phyloP scores from a whole-genome alignment of 2,329 filamentous ascomycete genomes.

The Aspergillus intermedius region DNA sequence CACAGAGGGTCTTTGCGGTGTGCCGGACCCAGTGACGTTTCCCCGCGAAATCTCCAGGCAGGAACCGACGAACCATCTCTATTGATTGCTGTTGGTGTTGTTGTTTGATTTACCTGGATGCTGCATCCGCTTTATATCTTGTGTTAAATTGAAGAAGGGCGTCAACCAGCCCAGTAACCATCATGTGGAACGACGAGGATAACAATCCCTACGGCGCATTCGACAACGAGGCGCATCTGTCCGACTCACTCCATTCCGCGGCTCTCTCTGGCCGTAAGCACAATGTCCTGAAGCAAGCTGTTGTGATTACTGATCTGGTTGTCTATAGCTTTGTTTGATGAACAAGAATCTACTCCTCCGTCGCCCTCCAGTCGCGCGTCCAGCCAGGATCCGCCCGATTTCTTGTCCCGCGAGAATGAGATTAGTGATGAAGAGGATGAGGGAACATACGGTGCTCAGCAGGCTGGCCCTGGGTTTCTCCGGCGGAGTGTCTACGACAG shows the following conservation, averaged over 20 bases:
- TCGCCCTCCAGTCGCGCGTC: slow-evolving; percentile 69
- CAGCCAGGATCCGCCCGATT: slow-evolving; percentile 59
- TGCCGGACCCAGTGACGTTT: slow-evolving; percentile 3
- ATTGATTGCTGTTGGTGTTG: not conserved
- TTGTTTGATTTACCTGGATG: not conserved
- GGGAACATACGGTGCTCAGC: slow-evolving; percentile 43
- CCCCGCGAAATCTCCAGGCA: slow-evolving; percentile 3
- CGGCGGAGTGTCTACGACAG: slow-evolving; percentile 84
- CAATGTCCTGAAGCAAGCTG: not conserved
- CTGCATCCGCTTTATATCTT: not conserved
- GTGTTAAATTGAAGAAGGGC: not conserved
- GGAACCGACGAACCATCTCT: not conserved
- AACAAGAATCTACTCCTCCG: slow-evolving; percentile 53
- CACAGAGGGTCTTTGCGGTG: not conserved
- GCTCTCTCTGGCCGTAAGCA: slow-evolving; percentile 48
- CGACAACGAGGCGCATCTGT: slow-evolving; percentile 74
- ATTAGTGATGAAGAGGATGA: slow-evolving; percentile 56
- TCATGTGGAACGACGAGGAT: slow-evolving; percentile 98
- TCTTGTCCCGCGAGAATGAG: slow-evolving; percentile 46
- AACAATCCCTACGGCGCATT: slow-evolving; percentile 98
- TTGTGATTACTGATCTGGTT: slow-evolving; percentile 5
- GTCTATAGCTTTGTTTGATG: slow-evolving; percentile 48
- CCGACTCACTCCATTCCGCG: slow-evolving; percentile 58
- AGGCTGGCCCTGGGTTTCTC: slow-evolving; percentile 45
- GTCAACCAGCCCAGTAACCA: slow-evolving; percentile 21